These are phyloP conservation scores for Auxenochlorella pyrenoidosa DNA, from an alignment of 139 green algal species.

Conservation along the genomic window DNA sequence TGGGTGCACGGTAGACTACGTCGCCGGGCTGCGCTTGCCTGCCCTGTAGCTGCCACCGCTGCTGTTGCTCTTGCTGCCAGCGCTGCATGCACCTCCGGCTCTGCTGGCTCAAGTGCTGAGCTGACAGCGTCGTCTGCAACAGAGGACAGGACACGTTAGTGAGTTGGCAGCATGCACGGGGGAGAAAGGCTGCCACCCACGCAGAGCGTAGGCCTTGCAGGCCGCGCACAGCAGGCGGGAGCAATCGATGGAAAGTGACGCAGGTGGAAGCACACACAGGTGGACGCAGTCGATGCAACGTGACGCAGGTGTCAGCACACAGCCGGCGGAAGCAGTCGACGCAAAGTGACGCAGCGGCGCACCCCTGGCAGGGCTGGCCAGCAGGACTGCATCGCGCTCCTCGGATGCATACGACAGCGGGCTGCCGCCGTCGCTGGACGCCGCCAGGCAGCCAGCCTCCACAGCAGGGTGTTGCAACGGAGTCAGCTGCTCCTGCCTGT, in stretches of 20 bases:
- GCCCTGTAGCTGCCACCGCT: background rate
- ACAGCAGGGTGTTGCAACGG: too few species aligned
- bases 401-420: background rate
- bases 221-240: too few species aligned
- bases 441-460: background rate
- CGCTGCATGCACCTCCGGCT: background rate
- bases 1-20: background rate
- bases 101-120: background rate
- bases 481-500: background rate
- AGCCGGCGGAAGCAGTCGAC: too few species aligned
- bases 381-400: background rate
- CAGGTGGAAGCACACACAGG: too few species aligned
- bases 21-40: background rate
- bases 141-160: background rate
- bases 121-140: background rate
- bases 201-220: too few species aligned
- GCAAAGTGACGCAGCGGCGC: background rate
- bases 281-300: too few species aligned
- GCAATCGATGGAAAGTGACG: too few species aligned
- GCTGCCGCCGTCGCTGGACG: background rate
- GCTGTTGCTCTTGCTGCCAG: background rate
- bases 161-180: too few species aligned
- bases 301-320: too few species aligned
- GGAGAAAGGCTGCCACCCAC: too few species aligned
- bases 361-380: slow-evolving; percentile 13